These are phyloP conservation scores for Thraustochytrium striatum DNA, from an alignment of 352 stramenopile species.

Conservation along the genomic window DNA sequence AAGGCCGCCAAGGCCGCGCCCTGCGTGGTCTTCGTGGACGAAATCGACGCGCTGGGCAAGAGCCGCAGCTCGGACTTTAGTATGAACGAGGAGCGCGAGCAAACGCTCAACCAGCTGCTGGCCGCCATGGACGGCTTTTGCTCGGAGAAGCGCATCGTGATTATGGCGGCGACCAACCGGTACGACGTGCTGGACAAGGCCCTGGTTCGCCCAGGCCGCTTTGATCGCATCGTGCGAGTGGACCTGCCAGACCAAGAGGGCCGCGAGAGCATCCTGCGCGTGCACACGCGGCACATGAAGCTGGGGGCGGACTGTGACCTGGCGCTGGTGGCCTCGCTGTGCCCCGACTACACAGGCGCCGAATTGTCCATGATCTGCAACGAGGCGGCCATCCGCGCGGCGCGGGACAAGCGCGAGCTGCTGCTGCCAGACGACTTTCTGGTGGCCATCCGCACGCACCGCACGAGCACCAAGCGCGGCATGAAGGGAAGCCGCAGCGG, in stretches of 20 bases:
- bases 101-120: slow-evolving; percentile 81
- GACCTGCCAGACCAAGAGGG: slow-evolving; percentile 94
- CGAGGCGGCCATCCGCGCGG: slow-evolving; percentile 42
- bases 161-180: slow-evolving; percentile 96
- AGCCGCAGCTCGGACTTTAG: slow-evolving; percentile 68
- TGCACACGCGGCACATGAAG: slow-evolving; percentile 56
- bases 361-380: slow-evolving; percentile 48
- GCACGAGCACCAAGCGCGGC: slow-evolving; percentile 1
- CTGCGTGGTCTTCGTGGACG: slow-evolving; percentile 94
- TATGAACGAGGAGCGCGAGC: slow-evolving; percentile 95
- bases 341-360: slow-evolving; percentile 27
- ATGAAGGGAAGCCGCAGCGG: not conserved
- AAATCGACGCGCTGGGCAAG: slow-evolving; percentile 95
- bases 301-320: slow-evolving; percentile 26
- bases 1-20: slow-evolving; percentile 82
- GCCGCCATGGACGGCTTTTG: slow-evolving; percentile 86
- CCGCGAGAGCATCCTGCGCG: slow-evolving; percentile 92
- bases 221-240: slow-evolving; percentile 94
- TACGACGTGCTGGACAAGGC: slow-evolving; percentile 91
- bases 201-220: slow-evolving; percentile 86
- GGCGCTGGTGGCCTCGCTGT: slow-evolving; percentile 9
- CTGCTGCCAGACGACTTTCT: slow-evolving; percentile 41
- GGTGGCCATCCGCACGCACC: slow-evolving; percentile 18
- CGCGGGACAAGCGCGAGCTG: slow-evolving; percentile 31
- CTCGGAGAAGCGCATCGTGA: slow-evolving; percentile 92